Conservation (phyloP, 768 basidiomycete species). For the Nevesoporus exiguus region DNA sequence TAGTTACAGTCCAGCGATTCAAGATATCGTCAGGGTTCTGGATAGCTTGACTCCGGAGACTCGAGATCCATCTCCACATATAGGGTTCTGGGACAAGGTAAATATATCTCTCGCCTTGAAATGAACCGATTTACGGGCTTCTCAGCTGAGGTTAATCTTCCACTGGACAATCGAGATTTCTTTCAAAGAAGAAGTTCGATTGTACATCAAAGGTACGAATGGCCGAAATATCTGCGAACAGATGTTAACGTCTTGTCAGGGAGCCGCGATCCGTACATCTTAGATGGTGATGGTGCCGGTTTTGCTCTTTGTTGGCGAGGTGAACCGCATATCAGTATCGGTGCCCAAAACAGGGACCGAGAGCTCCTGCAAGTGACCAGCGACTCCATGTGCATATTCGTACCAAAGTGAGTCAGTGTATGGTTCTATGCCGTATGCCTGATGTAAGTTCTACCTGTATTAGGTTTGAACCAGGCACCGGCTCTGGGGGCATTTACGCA, state of each 20-base stretch:
- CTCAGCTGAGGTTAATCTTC: constrained; percentile 68
- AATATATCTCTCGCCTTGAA: constrained; percentile 12
- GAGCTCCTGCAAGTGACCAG: constrained; percentile 84
- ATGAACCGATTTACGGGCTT: constrained; percentile 4
- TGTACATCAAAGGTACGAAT: constrained; percentile 79
- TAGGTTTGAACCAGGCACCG: constrained; percentile 21
- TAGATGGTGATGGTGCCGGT: constrained; percentile 72
- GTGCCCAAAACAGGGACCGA: constrained; percentile 61
- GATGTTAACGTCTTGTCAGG: constrained; percentile 43
- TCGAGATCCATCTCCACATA: constrained; percentile 72
- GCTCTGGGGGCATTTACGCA: constrained; percentile 13
- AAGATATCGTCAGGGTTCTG: constrained; percentile 80
- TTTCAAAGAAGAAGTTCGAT: constrained; percentile 68
- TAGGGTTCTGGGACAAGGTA: constrained; percentile 97
- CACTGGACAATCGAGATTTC: constrained; percentile 75
- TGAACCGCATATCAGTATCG: constrained; percentile 65
- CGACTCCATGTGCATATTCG: constrained; percentile 74
- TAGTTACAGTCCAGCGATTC: constrained; percentile 80
- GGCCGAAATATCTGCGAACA: not conserved
- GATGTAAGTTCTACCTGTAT: not conserved
- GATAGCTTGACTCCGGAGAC: constrained; percentile 78
- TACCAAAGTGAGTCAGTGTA: constrained; percentile 69
- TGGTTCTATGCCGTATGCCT: not conserved
- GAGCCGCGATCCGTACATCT: constrained; percentile 73
- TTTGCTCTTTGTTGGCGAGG: constrained; percentile 86